Percentiles rank a stretch among this genome's conserved stretches.
phyloP scores from a whole-genome alignment of 805 yeast species.

The Kuraishia piskuri region DNA sequence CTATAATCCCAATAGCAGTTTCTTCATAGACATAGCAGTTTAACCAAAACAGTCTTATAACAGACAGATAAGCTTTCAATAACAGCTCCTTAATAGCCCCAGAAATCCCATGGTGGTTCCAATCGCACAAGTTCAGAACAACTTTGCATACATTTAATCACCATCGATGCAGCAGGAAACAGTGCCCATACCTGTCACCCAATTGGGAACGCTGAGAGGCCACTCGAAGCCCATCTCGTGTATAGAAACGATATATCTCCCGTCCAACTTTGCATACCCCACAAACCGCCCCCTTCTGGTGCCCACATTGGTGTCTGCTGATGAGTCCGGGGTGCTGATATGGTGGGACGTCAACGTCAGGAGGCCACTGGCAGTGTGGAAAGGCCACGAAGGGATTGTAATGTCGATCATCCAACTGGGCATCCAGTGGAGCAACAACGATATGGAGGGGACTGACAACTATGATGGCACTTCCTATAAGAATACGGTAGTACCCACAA shows the following conservation, averaged over 20 bases:
- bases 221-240: constrained; percentile 14
- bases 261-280: constrained; percentile 8
- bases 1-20: too few species aligned
- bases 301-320: constrained; percentile 42
- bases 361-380: constrained; percentile 50
- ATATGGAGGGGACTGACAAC: constrained; percentile 4
- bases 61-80: too few species aligned
- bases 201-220: constrained; percentile 23
- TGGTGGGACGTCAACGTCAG: constrained; percentile 57
- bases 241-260: constrained; percentile 5
- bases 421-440: constrained; percentile 16
- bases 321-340: constrained; percentile 51
- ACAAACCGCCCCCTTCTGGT: constrained; percentile 14
- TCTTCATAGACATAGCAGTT: too few species aligned
- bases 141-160: too few species aligned
- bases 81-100: too few species aligned
- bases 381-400: constrained; percentile 46
- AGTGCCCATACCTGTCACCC: background rate
- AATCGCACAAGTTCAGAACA: too few species aligned
- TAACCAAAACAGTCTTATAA: too few species aligned
- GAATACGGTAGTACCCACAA: background rate
- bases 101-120: too few species aligned
- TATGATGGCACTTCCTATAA: background rate
- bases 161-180: too few species aligned
- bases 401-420: constrained; percentile 42